phyloP scores from a whole-genome alignment of 148 eudicot genomes.

The Nepenthes mirabilis region DNA sequence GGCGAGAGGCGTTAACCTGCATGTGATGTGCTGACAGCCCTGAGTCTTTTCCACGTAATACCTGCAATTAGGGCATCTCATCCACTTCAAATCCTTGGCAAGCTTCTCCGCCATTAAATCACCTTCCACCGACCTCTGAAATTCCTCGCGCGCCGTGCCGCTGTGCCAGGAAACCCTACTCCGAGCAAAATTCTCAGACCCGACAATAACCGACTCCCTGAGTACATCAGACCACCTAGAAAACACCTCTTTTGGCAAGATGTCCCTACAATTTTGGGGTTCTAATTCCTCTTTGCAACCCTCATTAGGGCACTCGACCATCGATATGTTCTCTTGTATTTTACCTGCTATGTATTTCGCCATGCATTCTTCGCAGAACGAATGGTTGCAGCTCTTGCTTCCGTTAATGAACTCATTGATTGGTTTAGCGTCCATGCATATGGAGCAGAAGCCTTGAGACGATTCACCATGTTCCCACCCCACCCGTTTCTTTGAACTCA shows the following conservation, averaged over 20 bases:
- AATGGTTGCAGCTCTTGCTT: conserved; percentile 20
- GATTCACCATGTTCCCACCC: conserved; percentile 5
- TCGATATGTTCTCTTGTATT: conserved; percentile 12
- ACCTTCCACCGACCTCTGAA: conserved; percentile 21
- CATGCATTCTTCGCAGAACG: conserved; percentile 38
- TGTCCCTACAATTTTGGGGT: conserved; percentile 13
- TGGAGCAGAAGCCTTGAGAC: conserved; percentile 23
- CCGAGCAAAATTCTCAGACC: conserved; percentile 29
- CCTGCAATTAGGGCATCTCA: conserved; percentile 38
- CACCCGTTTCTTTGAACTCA: not conserved
- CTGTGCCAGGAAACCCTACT: conserved; percentile 54
- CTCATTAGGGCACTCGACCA: conserved; percentile 22
- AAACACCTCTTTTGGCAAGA: conserved; percentile 22
- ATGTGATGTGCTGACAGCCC: conserved; percentile 51
- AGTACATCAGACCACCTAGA: conserved; percentile 30
- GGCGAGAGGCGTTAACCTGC: conserved; percentile 22
- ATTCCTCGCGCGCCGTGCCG: conserved; percentile 40
- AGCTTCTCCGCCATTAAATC: conserved; percentile 45
- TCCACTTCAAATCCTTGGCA: conserved; percentile 47
- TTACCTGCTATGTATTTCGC: conserved; percentile 20
- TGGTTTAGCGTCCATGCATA: conserved; percentile 47
- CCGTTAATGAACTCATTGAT: conserved; percentile 20
- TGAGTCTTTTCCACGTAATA: conserved; percentile 38
- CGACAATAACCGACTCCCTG: conserved; percentile 26
- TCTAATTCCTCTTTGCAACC: conserved; percentile 15